Evolutionary conservation across 2,329 filamentous ascomycete genomes (phyloP).

Genomic region (Colletotrichum neosansevieriae): DNA sequence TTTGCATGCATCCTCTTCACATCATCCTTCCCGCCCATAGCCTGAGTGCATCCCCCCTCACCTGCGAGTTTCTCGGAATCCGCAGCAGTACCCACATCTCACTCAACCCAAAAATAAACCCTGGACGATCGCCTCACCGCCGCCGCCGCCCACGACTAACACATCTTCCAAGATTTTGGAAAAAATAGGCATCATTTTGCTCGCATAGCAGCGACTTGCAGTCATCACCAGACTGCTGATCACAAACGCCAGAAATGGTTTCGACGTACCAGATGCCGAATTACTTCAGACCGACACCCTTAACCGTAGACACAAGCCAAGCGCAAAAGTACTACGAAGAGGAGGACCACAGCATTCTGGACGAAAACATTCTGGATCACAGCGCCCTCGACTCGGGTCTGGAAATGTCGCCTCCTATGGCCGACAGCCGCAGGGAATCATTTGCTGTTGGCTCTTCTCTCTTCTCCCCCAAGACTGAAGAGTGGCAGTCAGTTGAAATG

Average conservation of each 20-base stretch:
- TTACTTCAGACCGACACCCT: slow-evolving; percentile 62
- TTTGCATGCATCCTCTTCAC: slow-evolving; percentile 17
- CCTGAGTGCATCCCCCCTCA: slow-evolving; percentile 19
- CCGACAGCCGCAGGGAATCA: slow-evolving; percentile 72
- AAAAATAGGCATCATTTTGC: slow-evolving; percentile 32
- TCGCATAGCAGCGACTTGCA: slow-evolving; percentile 28
- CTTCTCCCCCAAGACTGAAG: slow-evolving; percentile 74
- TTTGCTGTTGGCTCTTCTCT: slow-evolving; percentile 69
- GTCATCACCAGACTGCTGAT: slow-evolving; percentile 44
- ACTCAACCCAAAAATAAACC: slow-evolving; percentile 40
- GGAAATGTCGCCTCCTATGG: slow-evolving; percentile 73
- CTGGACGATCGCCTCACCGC: slow-evolving; percentile 37
- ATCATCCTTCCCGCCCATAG: slow-evolving; percentile 16
- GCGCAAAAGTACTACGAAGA: slow-evolving; percentile 71
- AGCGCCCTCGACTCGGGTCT: slow-evolving; percentile 70
- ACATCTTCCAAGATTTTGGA: slow-evolving; percentile 22
- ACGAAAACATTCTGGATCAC: slow-evolving; percentile 72
- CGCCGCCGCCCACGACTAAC: slow-evolving; percentile 39
- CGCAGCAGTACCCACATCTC: slow-evolving; percentile 35
- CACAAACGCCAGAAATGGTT: slow-evolving; percentile 54
- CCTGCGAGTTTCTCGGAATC: slow-evolving; percentile 30
- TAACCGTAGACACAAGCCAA: slow-evolving; percentile 66
- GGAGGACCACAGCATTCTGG: slow-evolving; percentile 70
- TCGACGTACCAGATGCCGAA: slow-evolving; percentile 64
- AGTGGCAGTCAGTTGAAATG: slow-evolving; percentile 75